These are phyloP conservation scores for Laetiporus sulphureus DNA, from an alignment of 1,284 basidiomycete genomes.

Conservation along the genomic window DNA sequence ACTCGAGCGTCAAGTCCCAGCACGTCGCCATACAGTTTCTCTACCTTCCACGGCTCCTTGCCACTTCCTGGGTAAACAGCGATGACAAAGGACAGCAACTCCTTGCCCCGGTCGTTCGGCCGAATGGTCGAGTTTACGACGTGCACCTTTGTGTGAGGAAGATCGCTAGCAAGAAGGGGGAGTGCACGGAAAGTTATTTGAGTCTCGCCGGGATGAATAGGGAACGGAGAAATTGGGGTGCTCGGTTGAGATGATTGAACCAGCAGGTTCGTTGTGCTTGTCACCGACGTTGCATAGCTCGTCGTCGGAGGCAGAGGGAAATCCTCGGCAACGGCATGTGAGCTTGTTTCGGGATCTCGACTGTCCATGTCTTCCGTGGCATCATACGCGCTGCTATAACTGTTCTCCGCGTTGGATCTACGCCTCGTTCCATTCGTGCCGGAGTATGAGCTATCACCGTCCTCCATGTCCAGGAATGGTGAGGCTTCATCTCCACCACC, in stretches of 20 bases:
- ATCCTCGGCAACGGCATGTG: constrained; percentile 25
- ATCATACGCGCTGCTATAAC: background rate
- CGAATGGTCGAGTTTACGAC: constrained; percentile 76
- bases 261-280: background rate
- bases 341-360: constrained; percentile 8
- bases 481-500: constrained; percentile 23
- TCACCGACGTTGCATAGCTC: background rate
- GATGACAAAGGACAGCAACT: constrained; percentile 80
- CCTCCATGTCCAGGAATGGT: constrained; percentile 61
- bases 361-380: background rate
- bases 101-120: constrained; percentile 82
- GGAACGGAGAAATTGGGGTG: constrained; percentile 21
- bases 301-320: constrained; percentile 29
- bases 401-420: constrained; percentile 7
- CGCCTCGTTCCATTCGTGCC: constrained; percentile 17
- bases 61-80: constrained; percentile 56
- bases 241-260: constrained; percentile 4
- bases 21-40: constrained; percentile 92
- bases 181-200: constrained; percentile 55
- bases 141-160: constrained; percentile 53
- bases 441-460: constrained; percentile 29
- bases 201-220: constrained; percentile 15
- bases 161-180: constrained; percentile 61
- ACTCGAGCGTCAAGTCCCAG: constrained; percentile 74
- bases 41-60: constrained; percentile 81